Evolutionary conservation across 805 yeast genomes (phyloP), one percentile per base, ranked within the genome.

Genomic region (Cyberlindnera xylosilytica): DNA sequence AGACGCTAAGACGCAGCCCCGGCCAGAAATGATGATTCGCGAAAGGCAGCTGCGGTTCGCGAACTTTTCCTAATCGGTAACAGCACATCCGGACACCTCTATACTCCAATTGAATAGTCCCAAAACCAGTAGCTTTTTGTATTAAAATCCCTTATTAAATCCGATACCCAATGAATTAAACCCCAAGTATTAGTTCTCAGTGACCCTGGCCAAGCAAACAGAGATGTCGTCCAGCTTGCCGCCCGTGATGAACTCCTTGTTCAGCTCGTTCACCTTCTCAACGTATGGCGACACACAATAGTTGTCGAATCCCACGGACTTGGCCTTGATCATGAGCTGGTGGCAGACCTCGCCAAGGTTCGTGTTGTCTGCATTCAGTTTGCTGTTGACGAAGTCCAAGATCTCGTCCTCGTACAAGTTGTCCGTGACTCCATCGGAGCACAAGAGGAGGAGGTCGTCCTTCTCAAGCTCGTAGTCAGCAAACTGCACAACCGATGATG

Each of bases 181-280:
- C 10, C 10, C 24, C 7, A 22, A 22, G 4, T 8, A n/a, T 31
- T 23, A 22, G 28, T 38, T 38, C 9, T 30, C 41, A 4, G 36
- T 31, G 23, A 76, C 78, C 42, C 65, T 64, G 11, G 78, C 78
- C 8, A 76, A 58, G 44, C 77, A 71, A 9, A 76, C 60, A 0
- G 78, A 69, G 64, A 74, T 75, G 50, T 76, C 81, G 53, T 76
- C 81, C 40, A 75, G 57, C 45, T 76, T 76, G 0, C 81, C 81
- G 2, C 81, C 81, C 22, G 68, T 59, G 39, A 72, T 70, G 42
- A 56, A 58, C 15, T 53, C 50, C 6, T 51, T 46, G 18, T 50
- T 50, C 37, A 73, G 61, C 19, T 68, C 60, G 50, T 71, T 73
- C 15, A 76, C 72, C 54, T 64, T 70, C 48, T 72, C 79, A 44